Percentiles rank a stretch among this genome's conserved stretches.
Conservation (phyloP, 345 rosid species). For the Gynandropsis gynandra region DNA sequence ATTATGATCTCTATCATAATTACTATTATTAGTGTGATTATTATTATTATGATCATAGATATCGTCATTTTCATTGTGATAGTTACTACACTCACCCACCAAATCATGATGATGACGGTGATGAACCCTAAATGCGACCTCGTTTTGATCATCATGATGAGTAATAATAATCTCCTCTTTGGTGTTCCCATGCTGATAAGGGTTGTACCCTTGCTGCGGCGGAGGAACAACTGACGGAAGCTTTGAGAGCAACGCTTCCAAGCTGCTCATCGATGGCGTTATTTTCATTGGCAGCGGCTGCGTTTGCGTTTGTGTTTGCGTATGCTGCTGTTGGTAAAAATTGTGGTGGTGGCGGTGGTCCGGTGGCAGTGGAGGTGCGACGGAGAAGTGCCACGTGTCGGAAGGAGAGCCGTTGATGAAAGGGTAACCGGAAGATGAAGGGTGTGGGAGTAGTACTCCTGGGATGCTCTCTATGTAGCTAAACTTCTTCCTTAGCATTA, state of each 20-base stretch:
- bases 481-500: constrained; percentile 69
- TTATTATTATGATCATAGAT: constrained; percentile 22
- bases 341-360: constrained; percentile 41
- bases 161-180: constrained; percentile 38
- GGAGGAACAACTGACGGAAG: constrained; percentile 88
- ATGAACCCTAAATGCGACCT: constrained; percentile 20
- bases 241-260: constrained; percentile 90
- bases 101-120: constrained; percentile 14
- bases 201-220: constrained; percentile 22
- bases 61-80: constrained; percentile 11
- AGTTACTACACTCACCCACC: constrained; percentile 31
- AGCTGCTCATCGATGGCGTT: constrained; percentile 94
- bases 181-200: constrained; percentile 24
- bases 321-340: constrained; percentile 19
- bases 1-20: constrained; percentile 33
- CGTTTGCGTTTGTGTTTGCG: too few species aligned
- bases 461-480: constrained; percentile 91
- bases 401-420: constrained; percentile 36
- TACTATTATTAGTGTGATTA: constrained; percentile 22
- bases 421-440: constrained; percentile 72
- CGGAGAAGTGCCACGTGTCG: constrained; percentile 53
- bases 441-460: constrained; percentile 89
- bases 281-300: constrained; percentile 38
- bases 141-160: constrained; percentile 20
- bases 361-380: constrained; percentile 29